A percentile compares a stretch with the other conserved stretches of the same genome.
phyloP scores from a whole-genome alignment of 73 alveolate species.

The Paramecium pentaurelia region DNA sequence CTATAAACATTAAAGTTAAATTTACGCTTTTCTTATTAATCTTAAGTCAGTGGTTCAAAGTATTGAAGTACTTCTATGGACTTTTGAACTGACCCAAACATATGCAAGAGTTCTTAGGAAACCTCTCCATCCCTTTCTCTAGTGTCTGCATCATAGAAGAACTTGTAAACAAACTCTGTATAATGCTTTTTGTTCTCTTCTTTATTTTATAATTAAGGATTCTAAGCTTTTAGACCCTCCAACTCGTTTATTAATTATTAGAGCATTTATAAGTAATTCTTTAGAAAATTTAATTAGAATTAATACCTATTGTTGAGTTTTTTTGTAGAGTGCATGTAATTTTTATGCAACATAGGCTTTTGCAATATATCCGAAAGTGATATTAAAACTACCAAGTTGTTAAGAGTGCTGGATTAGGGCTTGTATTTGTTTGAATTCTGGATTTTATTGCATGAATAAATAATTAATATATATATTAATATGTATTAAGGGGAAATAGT shows the following conservation, averaged over 20 bases:
- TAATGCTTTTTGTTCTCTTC: neutral
- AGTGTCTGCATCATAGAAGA: slow-evolving; percentile 22
- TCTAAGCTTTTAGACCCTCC: neutral
- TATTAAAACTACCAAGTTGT: neutral
- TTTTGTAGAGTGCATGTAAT: neutral
- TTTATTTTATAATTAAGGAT: neutral
- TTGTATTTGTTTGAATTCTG: neutral
- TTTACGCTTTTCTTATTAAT: neutral
- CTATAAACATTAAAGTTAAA: neutral
- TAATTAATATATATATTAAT: neutral
- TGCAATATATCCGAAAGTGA: neutral
- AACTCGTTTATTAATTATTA: neutral
- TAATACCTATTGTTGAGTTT: neutral
- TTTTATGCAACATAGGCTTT: slow-evolving; percentile 19
- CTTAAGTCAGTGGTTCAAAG: neutral
- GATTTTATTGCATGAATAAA: neutral
- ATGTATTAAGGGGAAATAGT: neutral
- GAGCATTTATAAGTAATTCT: neutral
- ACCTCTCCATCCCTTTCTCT: slow-evolving; percentile 44
- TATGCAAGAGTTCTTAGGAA: neutral
- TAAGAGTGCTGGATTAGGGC: neutral
- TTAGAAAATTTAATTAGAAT: neutral
- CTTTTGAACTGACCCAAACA: neutral
- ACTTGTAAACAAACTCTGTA: neutral
- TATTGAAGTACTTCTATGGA: neutral